Base-by-base conservation (phyloP, 805 yeast species). In the Nadsonia fulvescens region DNA sequence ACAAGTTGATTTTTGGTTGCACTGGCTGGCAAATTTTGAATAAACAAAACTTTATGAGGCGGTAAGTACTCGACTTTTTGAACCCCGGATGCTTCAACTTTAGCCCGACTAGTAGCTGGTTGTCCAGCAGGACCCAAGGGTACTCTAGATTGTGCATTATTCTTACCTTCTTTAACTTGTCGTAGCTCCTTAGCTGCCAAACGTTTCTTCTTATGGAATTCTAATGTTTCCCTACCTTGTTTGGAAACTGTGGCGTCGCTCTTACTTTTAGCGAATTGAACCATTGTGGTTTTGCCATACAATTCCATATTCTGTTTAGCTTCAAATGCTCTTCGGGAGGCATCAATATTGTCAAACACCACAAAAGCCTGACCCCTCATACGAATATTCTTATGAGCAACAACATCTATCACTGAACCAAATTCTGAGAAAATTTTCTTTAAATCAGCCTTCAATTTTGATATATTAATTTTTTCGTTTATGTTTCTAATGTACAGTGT, bases 301-400 rank as follows among this genome's bases (percentile, higher is more conserved):
- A 74, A 29, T 12, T 48, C 48, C 15, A 38, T 32, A 8, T 58
- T 56, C 24, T 65, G 51, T 19, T 63, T 36, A 10, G 41, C 47
- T n/a, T 52, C 49, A 3, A 61, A 40, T 0, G 74, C 75, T 20
- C 41, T 38, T 3, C 42, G 30, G 1, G 82, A 70, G 4, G 51
- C 46, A 3, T 53, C 52, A 1, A 39, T 38, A 11, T 45, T 40
- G 3, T 50, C 56, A 27, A 70, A 66, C 1, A 77, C 65, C 5
- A 79, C 58, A 44, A 77, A 79, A 1, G 92, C 93, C 46, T 79
- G 93, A 2, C 93, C 93, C 30, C 72, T 61, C 62, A 73, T 58
- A 34, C 56, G 61, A n/a, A 77, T 39, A 36, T 67, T 71, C 32
- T 61, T 62, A 31, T 66, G 69, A 1, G 78, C 66, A 2, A 63